Evolutionary conservation across 169 alveolate species (phyloP), one percentile per base, ranked within the genome.

Genomic region (Plasmodium ovale): DNA sequence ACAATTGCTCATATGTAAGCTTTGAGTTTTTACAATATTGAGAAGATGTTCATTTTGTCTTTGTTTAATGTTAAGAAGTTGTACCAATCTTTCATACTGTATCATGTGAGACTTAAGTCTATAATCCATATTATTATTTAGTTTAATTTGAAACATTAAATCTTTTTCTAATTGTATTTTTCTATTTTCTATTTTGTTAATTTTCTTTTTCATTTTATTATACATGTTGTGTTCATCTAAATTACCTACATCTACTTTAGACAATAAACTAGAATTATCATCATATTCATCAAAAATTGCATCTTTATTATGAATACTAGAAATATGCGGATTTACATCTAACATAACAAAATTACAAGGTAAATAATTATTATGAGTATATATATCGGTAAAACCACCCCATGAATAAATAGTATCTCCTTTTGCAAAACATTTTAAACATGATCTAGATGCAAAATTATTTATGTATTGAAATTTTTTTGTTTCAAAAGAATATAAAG

Each of bases 331-430:
- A 42, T 51, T 67, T 12, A 85, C 25, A 85, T 85, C 49, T 35
- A 85, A 37, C 5, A 72, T 19, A 5, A 37, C 74, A 69, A 85
- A 85, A 56, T 85, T 69, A 31, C 49, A 58, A 0, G 91, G 87
- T 7, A 85, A 44, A 59, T 19, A 85, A 85, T 67, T 68, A 42
- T 74, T 44, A 44, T 49, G 27, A 3, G 70, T 58, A 0, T 85
- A 53, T 37, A 56, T 51, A 71, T 54, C 87, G n/a, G 77, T 85
- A 85, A 85, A 85, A 21, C 91, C 91, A 29, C 91, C 91, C 91
- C 91, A 85, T n/a, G 91, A 56, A 56, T 85, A 85, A 39, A 85
- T 69, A 12, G 51, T 54, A 47, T 85, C 65, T 35, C 44, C 56
- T 56, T 68, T 85, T 69, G 59, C 84, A 85, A 68, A 68, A 33